Evolutionary conservation across 257 asterid species (phyloP).

Genomic region (Ligustrum vulgare): DNA sequence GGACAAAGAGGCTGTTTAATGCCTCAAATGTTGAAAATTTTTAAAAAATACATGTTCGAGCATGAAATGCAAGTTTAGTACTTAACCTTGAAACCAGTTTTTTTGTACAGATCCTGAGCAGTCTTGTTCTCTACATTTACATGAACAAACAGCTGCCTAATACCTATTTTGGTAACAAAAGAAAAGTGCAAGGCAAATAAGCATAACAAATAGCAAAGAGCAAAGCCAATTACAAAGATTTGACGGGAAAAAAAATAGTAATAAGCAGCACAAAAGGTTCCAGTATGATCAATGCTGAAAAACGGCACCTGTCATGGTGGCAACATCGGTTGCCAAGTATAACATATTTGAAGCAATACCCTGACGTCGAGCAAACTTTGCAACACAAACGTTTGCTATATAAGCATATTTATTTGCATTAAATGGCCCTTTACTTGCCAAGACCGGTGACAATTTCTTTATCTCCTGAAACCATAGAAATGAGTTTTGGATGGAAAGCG

Average conservation of each 20-base stretch:
- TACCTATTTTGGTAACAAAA: constrained; percentile 50
- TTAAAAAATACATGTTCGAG: neutral
- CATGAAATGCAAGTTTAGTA: neutral
- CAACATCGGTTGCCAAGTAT: constrained; percentile 69
- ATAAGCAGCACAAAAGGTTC: neutral
- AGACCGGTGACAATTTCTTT: constrained; percentile 56
- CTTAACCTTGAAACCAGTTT: constrained; percentile 73
- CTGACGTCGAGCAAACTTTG: constrained; percentile 87
- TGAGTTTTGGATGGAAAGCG: constrained; percentile 6
- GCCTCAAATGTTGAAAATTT: neutral
- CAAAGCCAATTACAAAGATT: constrained; percentile 3
- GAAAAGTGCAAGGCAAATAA: constrained; percentile 1
- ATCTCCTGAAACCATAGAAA: constrained; percentile 44
- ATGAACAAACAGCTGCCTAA: constrained; percentile 78
- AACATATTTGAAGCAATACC: constrained; percentile 88
- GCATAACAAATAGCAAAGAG: constrained; percentile 6
- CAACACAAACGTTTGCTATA: constrained; percentile 85
- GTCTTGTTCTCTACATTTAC: constrained; percentile 73
- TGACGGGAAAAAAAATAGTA: constrained; percentile 18
- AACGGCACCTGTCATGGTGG: constrained; percentile 54
- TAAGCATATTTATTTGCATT: constrained; percentile 77
- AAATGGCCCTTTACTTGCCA: constrained; percentile 60
- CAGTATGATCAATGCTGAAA: neutral
- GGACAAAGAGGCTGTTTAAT: neutral
- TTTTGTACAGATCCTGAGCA: constrained; percentile 75